A percentile compares a stretch with the other conserved stretches of the same genome.
These are phyloP conservation scores for Phytopythium helicoides DNA, from an alignment of 352 stramenopile genomes.

Conservation along the genomic window DNA sequence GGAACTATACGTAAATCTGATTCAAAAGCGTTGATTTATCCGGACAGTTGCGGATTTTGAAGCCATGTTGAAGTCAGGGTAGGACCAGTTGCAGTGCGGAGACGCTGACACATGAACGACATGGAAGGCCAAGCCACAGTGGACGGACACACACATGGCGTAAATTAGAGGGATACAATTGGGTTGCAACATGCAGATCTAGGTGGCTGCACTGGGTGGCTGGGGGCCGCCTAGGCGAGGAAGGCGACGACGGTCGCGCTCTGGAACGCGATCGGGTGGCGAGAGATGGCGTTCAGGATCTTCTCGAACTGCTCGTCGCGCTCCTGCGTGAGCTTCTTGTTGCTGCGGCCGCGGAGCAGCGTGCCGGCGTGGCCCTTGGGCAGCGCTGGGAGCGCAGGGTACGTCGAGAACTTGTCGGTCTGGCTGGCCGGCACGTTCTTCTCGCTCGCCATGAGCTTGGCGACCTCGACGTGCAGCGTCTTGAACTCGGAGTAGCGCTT, in stretches of 20 bases:
- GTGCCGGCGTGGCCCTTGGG: constrained; percentile 38
- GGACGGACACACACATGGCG: too few species aligned
- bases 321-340: constrained; percentile 51
- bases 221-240: constrained; percentile 24
- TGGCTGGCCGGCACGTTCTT: constrained; percentile 43
- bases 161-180: too few species aligned
- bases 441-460: constrained; percentile 54
- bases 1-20: too few species aligned
- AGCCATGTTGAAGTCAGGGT: too few species aligned
- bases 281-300: constrained; percentile 62
- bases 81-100: too few species aligned
- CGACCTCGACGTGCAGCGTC: constrained; percentile 43
- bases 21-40: too few species aligned
- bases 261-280: constrained; percentile 46
- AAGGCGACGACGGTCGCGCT: constrained; percentile 50
- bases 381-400: constrained; percentile 55
- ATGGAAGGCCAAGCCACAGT: too few species aligned
- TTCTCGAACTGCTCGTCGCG: constrained; percentile 56
- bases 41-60: too few species aligned
- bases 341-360: constrained; percentile 41
- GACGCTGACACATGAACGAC: background rate
- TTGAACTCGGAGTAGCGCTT: constrained; percentile 85
- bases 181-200: background rate
- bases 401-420: constrained; percentile 53
- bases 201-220: constrained; percentile 7